These are phyloP conservation scores for Annulohypoxylon truncatum DNA, from an alignment of 2,329 filamentous ascomycete species.

Conservation along the genomic window DNA sequence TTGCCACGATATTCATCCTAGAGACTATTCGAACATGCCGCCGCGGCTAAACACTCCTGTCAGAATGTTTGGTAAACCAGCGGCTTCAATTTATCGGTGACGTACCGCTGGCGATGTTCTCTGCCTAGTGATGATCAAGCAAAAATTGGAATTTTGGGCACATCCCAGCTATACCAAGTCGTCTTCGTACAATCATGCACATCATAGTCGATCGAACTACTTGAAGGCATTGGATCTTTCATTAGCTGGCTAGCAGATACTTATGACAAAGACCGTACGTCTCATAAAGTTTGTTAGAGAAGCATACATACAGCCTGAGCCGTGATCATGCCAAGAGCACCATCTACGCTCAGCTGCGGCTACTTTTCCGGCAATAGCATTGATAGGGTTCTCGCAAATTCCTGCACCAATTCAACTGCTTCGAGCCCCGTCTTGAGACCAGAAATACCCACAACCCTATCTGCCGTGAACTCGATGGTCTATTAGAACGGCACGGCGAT, in stretches of 20 bases:
- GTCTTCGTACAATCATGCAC: constrained; percentile 1
- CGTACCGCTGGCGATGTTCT: not conserved
- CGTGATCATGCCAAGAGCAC: not conserved
- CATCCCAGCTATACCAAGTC: not conserved
- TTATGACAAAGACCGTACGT: not conserved
- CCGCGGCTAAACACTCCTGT: constrained; percentile 23
- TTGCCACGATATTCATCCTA: constrained; percentile 2
- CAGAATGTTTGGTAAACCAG: not conserved
- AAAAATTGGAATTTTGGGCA: constrained; percentile 1
- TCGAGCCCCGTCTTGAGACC: not conserved
- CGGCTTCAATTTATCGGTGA: not conserved
- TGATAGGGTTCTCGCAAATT: not conserved
- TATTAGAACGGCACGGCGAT: not conserved
- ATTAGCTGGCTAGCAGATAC: not conserved
- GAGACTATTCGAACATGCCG: constrained; percentile 3
- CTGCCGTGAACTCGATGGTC: not conserved
- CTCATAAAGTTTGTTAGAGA: not conserved
- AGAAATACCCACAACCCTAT: not conserved
- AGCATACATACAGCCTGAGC: not conserved
- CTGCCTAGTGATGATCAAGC: not conserved
- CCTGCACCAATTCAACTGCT: not conserved
- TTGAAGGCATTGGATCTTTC: not conserved
- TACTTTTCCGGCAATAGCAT: constrained; percentile 5
- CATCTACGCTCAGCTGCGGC: constrained; percentile 1
- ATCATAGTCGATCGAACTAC: not conserved